These are phyloP conservation scores for Microdochium nivale DNA, from an alignment of 2,329 filamentous ascomycete genomes.

Conservation along the genomic window DNA sequence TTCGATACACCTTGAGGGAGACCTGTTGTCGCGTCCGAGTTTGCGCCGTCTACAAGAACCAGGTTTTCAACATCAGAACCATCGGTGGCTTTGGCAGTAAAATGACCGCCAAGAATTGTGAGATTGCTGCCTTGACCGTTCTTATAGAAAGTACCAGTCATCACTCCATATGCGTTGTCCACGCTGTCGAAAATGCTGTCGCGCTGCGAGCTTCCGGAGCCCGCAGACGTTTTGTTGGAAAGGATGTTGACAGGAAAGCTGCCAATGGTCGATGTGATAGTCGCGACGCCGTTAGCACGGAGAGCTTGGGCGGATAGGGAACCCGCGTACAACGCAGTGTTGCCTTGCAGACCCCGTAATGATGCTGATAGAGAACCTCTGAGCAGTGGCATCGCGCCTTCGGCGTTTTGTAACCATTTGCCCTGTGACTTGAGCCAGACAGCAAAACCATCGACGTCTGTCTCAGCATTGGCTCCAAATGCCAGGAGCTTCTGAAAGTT, in stretches of 20 bases:
- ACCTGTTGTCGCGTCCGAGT: constrained; percentile 58
- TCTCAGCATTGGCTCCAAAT: constrained; percentile 54
- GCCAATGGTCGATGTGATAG: constrained; percentile 48
- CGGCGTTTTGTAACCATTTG: constrained; percentile 83
- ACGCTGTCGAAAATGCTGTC: constrained; percentile 28
- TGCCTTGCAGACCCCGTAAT: constrained; percentile 54
- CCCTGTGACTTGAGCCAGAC: constrained; percentile 80
- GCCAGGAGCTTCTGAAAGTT: constrained; percentile 65
- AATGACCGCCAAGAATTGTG: constrained; percentile 83
- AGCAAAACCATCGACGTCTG: constrained; percentile 66
- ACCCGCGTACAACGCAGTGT: constrained; percentile 70
- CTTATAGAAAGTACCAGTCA: constrained; percentile 67
- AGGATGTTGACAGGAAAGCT: constrained; percentile 49
- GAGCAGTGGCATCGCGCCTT: constrained; percentile 55
- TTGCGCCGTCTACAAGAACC: constrained; percentile 70
- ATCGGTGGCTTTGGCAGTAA: constrained; percentile 60
- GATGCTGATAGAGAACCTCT: constrained; percentile 64
- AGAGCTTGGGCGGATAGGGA: constrained; percentile 70
- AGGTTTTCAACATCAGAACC: constrained; percentile 72
- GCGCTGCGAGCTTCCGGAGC: constrained; percentile 35
- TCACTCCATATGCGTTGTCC: constrained; percentile 53
- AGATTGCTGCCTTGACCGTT: constrained; percentile 62
- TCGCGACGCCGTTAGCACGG: constrained; percentile 63
- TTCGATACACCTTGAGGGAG: constrained; percentile 56
- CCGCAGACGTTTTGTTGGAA: constrained; percentile 19